A percentile compares a stretch with the other conserved stretches of the same genome.
phyloP scores from a whole-genome alignment of 768 basidiomycete species.

The Pulveroboletus sp. region DNA sequence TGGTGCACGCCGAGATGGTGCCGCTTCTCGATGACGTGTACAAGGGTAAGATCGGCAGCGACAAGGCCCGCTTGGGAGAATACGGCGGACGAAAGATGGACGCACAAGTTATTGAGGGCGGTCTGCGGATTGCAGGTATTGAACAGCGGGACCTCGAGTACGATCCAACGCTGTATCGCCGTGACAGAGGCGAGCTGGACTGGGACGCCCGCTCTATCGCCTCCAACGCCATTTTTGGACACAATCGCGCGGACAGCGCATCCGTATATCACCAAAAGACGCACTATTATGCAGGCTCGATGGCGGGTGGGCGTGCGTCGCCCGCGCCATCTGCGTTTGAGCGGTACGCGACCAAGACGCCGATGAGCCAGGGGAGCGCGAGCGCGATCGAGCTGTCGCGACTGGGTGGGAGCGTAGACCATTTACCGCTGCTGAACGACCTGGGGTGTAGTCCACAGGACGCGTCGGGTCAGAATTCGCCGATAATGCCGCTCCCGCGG shows the following conservation, averaged over 20 bases:
- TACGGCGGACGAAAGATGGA: constrained; percentile 78
- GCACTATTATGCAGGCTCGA: constrained; percentile 36
- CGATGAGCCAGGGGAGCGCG: constrained; percentile 27
- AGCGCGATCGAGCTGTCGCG: constrained; percentile 54
- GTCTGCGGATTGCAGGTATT: constrained; percentile 80
- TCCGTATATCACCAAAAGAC: constrained; percentile 43
- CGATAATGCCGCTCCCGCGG: constrained; percentile 23
- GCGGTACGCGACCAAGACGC: constrained; percentile 53
- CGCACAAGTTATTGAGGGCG: constrained; percentile 71
- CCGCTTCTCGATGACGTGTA: constrained; percentile 74
- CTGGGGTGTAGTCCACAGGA: constrained; percentile 16
- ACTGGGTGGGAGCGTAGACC: constrained; percentile 49
- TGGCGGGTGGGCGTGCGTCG: constrained; percentile 35
- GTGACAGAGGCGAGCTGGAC: constrained; percentile 82
- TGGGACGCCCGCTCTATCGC: constrained; percentile 83
- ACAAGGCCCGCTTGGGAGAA: constrained; percentile 67
- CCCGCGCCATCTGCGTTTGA: constrained; percentile 51
- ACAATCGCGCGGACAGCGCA: constrained; percentile 33
- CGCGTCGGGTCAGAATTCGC: constrained; percentile 3
- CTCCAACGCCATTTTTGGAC: constrained; percentile 51
- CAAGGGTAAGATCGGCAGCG: constrained; percentile 62
- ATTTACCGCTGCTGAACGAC: constrained; percentile 57
- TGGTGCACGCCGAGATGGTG: constrained; percentile 86
- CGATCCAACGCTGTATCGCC: constrained; percentile 73
- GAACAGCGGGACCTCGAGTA: constrained; percentile 80